A percentile compares a stretch with the other conserved stretches of the same genome.
Conservation (phyloP, 805 yeast genomes). For the Phaffomyces opuntiae region DNA sequence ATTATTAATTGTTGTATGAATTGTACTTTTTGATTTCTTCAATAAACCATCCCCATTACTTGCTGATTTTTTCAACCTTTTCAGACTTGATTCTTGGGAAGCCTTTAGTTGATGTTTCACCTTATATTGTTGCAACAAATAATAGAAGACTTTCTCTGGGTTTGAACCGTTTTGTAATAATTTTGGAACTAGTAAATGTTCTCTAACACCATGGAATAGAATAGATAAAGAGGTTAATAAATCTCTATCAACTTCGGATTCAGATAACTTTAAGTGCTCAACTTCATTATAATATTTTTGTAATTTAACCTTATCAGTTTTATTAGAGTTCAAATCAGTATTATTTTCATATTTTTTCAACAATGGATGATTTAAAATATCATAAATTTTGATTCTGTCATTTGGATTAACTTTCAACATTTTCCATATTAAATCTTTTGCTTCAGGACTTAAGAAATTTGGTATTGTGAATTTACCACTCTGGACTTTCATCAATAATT, state of each 20-base stretch:
- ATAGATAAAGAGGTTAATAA: slow-evolving; percentile 71
- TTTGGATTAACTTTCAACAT: slow-evolving; percentile 83
- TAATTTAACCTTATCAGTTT: slow-evolving; percentile 23
- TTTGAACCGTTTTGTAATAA: slow-evolving; percentile 51
- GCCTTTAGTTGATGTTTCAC: slow-evolving; percentile 43
- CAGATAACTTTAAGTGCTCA: slow-evolving; percentile 30
- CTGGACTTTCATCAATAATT: slow-evolving; percentile 82
- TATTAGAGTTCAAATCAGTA: slow-evolving; percentile 27
- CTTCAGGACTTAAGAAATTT: slow-evolving; percentile 68
- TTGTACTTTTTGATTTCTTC: slow-evolving; percentile 35
- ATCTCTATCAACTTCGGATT: slow-evolving; percentile 52
- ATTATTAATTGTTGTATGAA: slow-evolving; percentile 33
- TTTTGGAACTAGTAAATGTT: slow-evolving; percentile 42
- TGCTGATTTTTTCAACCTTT: slow-evolving; percentile 22
- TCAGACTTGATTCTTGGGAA: slow-evolving; percentile 11
- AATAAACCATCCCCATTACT: slow-evolving; percentile 26
- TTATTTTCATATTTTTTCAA: slow-evolving; percentile 59
- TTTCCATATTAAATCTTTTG: slow-evolving; percentile 72
- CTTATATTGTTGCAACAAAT: slow-evolving; percentile 64
- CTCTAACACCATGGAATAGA: slow-evolving; percentile 72
- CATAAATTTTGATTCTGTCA: slow-evolving; percentile 70
- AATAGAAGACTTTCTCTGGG: slow-evolving; percentile 78
- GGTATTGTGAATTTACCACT: slow-evolving; percentile 85
- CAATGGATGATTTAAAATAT: slow-evolving; percentile 75
- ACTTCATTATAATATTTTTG: slow-evolving; percentile 32